A percentile compares a stretch with the other conserved stretches of the same genome.
phyloP scores from a whole-genome alignment of 169 alveolate species.

The Eimeria tenella region DNA sequence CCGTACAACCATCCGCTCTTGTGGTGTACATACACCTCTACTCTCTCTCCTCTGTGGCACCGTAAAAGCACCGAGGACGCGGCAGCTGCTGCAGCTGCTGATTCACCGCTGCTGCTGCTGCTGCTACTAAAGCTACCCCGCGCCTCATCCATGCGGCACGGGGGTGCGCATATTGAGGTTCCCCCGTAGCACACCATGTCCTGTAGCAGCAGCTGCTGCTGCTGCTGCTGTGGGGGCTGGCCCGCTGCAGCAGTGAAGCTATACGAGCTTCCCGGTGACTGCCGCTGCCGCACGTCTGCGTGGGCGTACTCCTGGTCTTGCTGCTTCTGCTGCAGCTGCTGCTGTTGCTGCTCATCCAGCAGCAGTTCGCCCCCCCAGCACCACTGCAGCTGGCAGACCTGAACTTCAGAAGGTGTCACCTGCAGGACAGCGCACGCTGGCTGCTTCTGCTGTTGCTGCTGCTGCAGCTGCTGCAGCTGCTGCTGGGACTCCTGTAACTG shows the following conservation, averaged over 20 bases:
- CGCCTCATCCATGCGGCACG: neutral
- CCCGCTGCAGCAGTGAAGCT: conserved; percentile 4
- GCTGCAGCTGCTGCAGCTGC: conserved; percentile 50
- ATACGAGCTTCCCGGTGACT: neutral
- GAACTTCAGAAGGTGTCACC: conserved; percentile 40
- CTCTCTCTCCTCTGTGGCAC: conserved; percentile 71
- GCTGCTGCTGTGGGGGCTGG: neutral
- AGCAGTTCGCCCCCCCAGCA: conserved; percentile 71
- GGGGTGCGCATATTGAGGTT: conserved; percentile 9
- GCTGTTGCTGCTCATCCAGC: conserved; percentile 27
- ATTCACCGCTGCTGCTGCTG: conserved; percentile 44
- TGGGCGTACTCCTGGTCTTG: conserved; percentile 7
- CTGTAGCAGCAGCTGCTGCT: conserved; percentile 51
- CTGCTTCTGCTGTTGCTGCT: conserved; percentile 25
- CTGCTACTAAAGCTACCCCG: neutral
- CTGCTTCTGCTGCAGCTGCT: conserved; percentile 59
- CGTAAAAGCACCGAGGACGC: conserved; percentile 38
- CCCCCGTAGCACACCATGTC: conserved; percentile 25
- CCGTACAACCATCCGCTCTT: conserved; percentile 73
- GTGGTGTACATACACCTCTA: conserved; percentile 73
- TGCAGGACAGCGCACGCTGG: conserved; percentile 39
- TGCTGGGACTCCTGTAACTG: conserved; percentile 35
- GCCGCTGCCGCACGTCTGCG: neutral
- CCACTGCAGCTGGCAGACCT: conserved; percentile 71
- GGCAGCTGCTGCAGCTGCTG: conserved; percentile 15